A percentile compares a stretch with the other conserved stretches of the same genome.
Conservation (phyloP, 164 flowering plant genomes). For the Vitis rupestris region DNA sequence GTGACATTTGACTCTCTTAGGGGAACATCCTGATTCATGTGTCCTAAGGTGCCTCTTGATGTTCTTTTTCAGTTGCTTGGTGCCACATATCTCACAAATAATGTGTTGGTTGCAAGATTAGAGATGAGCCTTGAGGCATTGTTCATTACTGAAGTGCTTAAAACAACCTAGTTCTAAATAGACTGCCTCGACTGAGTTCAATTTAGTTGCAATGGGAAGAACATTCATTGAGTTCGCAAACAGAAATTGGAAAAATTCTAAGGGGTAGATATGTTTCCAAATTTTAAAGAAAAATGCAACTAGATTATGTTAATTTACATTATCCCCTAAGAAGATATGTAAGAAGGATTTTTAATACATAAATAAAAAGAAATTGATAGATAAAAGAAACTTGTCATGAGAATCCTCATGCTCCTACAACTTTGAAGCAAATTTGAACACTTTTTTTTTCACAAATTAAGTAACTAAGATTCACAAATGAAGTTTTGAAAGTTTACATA, state of each 20-base stretch:
- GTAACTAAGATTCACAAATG: too few species aligned
- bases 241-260: background rate
- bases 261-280: background rate
- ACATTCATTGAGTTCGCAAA: background rate
- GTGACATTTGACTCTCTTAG: conserved; percentile 42
- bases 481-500: too few species aligned
- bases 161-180: conserved; percentile 80
- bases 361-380: background rate
- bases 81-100: conserved; percentile 74
- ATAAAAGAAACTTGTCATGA: conserved; percentile 55
- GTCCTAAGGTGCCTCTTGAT: conserved; percentile 57
- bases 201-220: conserved; percentile 48
- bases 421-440: conserved; percentile 60
- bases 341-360: too few species aligned
- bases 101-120: conserved; percentile 53
- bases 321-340: too few species aligned
- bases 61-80: conserved; percentile 72
- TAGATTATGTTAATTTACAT: background rate
- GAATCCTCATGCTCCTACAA: conserved; percentile 71
- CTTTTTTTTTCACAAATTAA: conserved; percentile 50
- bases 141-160: conserved; percentile 56
- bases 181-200: conserved; percentile 62
- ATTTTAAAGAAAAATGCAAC: background rate
- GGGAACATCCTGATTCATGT: conserved; percentile 37
- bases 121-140: conserved; percentile 74